Conservation (phyloP, 139 green algal genomes). For the Chlamydomonas sphaeroides region DNA sequence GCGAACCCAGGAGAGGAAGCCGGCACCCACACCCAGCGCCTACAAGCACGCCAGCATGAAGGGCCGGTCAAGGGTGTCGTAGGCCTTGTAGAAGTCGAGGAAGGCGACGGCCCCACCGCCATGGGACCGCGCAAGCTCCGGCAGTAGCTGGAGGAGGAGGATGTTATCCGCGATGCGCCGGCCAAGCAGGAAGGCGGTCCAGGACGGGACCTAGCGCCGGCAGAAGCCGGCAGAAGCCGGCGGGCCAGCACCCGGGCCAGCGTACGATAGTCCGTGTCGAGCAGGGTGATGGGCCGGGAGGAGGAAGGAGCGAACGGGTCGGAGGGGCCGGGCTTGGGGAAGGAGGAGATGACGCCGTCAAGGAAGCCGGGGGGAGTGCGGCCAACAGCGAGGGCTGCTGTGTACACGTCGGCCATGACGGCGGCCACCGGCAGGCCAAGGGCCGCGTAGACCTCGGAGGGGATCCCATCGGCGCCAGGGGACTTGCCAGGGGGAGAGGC, state of each 20-base stretch:
- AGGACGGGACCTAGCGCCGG: constrained; percentile 1
- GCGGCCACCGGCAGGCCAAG: background rate
- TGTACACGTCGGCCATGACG: background rate
- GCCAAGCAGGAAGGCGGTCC: constrained; percentile 40
- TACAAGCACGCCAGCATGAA: constrained; percentile 34
- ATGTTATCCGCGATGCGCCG: constrained; percentile 49
- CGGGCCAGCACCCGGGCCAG: constrained; percentile 36
- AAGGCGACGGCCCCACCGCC: background rate
- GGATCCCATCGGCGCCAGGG: constrained; percentile 31
- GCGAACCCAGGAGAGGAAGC: constrained; percentile 30
- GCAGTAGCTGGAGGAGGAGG: constrained; percentile 38
- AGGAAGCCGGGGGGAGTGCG: constrained; percentile 25
- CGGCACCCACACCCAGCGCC: constrained; percentile 19
- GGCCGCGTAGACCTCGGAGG: background rate
- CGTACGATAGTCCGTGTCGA: constrained; percentile 48
- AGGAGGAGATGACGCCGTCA: constrained; percentile 40
- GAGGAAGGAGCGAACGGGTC: constrained; percentile 2
- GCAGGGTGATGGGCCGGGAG: constrained; percentile 55
- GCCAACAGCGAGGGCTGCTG: background rate
- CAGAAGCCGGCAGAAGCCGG: constrained; percentile 5
- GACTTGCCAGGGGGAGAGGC: background rate
- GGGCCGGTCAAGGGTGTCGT: constrained; percentile 40
- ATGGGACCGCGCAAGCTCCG: background rate
- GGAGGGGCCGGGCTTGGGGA: constrained; percentile 44
- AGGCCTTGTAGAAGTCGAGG: constrained; percentile 44